Conservation (phyloP, 805 yeast species). For the Nakazawaea anatomiae region DNA sequence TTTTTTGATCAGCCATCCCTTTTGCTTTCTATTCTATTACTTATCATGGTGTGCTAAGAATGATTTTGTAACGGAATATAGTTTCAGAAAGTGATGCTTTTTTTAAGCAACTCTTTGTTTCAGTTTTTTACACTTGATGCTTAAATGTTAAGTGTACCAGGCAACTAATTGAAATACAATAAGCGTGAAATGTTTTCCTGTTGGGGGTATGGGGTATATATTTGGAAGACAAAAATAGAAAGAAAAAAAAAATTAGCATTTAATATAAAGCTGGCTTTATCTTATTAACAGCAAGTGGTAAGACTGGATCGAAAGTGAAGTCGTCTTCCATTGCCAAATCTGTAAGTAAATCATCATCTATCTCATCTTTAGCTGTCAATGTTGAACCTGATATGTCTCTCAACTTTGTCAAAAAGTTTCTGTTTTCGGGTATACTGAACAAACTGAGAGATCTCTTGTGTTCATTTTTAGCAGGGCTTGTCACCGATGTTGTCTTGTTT, state of each 20-base stretch:
- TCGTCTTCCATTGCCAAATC: conserved; percentile 7
- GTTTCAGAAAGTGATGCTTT: not conserved
- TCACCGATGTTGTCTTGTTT: no score
- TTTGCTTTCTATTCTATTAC: conserved; percentile 36
- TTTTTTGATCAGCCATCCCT: conserved; percentile 40
- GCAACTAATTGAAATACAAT: no score
- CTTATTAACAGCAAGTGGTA: conserved; percentile 3
- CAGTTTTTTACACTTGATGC: no score
- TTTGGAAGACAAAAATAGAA: not conserved
- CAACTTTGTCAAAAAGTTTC: not conserved
- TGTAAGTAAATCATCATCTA: not conserved
- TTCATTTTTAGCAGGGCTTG: not conserved
- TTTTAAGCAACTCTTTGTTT: no score
- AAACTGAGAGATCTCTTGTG: conserved; percentile 1
- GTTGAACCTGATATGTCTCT: conserved; percentile 9
- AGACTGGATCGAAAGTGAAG: conserved; percentile 8
- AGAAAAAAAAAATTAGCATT: not conserved
- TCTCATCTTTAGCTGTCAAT: not conserved
- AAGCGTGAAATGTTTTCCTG: no score
- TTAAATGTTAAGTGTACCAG: no score
- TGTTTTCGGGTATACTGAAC: not conserved
- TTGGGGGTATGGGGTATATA: not conserved
- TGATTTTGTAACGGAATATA: conserved; percentile 4
- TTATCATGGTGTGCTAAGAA: conserved; percentile 34
- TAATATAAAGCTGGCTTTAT: not conserved